These are phyloP conservation scores for Filobasidium wieringae DNA, from an alignment of 768 basidiomycete species.

Conservation along the genomic window DNA sequence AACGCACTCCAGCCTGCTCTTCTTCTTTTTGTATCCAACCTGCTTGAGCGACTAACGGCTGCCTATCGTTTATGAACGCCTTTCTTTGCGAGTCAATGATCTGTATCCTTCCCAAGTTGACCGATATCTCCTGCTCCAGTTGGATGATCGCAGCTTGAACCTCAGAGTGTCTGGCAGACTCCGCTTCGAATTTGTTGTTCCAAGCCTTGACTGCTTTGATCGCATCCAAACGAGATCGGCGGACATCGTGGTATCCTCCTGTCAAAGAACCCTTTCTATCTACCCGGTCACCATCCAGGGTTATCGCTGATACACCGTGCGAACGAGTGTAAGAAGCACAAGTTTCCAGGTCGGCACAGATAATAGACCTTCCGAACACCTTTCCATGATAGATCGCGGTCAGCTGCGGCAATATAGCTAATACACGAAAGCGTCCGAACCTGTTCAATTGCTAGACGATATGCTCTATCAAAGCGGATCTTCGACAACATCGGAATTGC, in stretches of 20 bases:
- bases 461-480: conserved; percentile 58
- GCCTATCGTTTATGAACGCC: conserved; percentile 57
- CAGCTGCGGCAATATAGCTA: background rate
- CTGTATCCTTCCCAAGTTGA: conserved; percentile 58
- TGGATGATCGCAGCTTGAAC: conserved; percentile 58
- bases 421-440: conserved; percentile 16
- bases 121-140: conserved; percentile 79
- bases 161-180: conserved; percentile 55
- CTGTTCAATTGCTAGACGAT: conserved; percentile 80
- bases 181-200: conserved; percentile 58
- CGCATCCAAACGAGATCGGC: conserved; percentile 76
- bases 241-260: conserved; percentile 88
- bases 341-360: conserved; percentile 81
- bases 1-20: conserved; percentile 54
- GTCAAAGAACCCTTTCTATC: conserved; percentile 92
- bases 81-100: conserved; percentile 58
- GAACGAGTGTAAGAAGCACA: conserved; percentile 89
- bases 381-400: background rate
- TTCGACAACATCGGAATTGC: conserved; percentile 58
- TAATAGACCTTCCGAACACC: conserved; percentile 93
- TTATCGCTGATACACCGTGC: conserved; percentile 92
- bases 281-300: conserved; percentile 92
- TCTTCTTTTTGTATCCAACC: conserved; percentile 53
- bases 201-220: conserved; percentile 66
- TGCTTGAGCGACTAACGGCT: conserved; percentile 55